Percentiles rank a stretch among this genome's conserved stretches.
phyloP scores from a whole-genome alignment of 2,329 filamentous ascomycete species.

The Alternaria dauci region DNA sequence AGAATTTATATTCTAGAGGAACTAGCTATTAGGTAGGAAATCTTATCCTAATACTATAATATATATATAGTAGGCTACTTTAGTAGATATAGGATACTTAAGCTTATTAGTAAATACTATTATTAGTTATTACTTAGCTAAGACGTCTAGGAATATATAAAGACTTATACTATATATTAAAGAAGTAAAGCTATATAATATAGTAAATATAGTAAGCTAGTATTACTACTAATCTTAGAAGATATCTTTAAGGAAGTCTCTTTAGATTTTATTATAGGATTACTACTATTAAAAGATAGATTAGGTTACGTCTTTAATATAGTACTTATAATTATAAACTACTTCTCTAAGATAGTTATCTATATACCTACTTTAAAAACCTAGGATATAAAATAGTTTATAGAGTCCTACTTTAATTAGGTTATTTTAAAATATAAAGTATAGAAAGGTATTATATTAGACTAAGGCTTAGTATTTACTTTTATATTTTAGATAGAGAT shows the following conservation, averaged over 20 bases:
- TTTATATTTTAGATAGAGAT: no score
- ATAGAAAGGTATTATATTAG: no score
- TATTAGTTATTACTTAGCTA: not conserved
- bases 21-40: not conserved
- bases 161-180: not conserved
- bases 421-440: no score
- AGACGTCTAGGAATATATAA: not conserved
- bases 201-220: not conserved
- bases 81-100: not conserved
- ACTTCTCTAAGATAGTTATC: not conserved
- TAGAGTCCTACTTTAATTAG: no score
- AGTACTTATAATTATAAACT: not conserved
- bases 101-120: not conserved
- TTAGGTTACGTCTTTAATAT: not conserved
- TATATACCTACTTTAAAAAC: no score
- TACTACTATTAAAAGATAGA: not conserved
- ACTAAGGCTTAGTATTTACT: no score
- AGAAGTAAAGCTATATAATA: not conserved
- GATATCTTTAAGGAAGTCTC: not conserved
- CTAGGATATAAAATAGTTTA: no score
- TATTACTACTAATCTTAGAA: not conserved
- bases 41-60: not conserved
- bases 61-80: no score
- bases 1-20: not conserved
- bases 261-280: not conserved